Conservation (phyloP, 106 monocot genomes). For the Ottelia alismoides region DNA sequence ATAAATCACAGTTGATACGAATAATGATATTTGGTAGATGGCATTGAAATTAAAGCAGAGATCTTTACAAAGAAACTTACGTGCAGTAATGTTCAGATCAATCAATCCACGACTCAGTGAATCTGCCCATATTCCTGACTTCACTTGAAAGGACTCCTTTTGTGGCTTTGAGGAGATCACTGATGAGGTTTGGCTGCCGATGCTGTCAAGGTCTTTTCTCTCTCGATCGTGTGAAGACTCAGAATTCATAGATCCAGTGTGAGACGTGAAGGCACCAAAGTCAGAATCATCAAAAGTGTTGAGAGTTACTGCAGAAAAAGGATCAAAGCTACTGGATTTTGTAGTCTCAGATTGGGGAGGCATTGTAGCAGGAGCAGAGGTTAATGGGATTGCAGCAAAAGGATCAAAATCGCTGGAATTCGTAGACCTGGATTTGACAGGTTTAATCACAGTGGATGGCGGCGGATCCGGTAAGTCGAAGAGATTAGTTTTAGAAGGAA, state of each 20-base stretch:
- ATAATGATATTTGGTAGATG: too few species aligned
- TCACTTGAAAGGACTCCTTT: slow-evolving; percentile 1
- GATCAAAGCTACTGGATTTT: neutral
- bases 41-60: too few species aligned
- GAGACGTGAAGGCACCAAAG: neutral
- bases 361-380: too few species aligned
- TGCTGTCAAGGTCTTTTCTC: neutral
- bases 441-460: neutral
- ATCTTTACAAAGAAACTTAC: too few species aligned
- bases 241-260: neutral
- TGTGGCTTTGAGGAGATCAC: neutral
- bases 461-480: too few species aligned
- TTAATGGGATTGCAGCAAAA: too few species aligned
- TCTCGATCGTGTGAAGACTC: neutral
- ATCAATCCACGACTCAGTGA: slow-evolving; percentile 5
- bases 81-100: neutral
- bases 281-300: neutral
- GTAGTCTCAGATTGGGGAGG: neutral
- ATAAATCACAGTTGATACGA: too few species aligned
- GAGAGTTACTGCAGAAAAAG: neutral
- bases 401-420: too few species aligned
- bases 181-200: neutral
- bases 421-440: too few species aligned
- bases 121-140: slow-evolving; percentile 3
- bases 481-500: too few species aligned